A percentile compares a stretch with the other conserved stretches of the same genome.
phyloP scores from a whole-genome alignment of 202 grass and related monocot genomes.

The Setaria italica region DNA sequence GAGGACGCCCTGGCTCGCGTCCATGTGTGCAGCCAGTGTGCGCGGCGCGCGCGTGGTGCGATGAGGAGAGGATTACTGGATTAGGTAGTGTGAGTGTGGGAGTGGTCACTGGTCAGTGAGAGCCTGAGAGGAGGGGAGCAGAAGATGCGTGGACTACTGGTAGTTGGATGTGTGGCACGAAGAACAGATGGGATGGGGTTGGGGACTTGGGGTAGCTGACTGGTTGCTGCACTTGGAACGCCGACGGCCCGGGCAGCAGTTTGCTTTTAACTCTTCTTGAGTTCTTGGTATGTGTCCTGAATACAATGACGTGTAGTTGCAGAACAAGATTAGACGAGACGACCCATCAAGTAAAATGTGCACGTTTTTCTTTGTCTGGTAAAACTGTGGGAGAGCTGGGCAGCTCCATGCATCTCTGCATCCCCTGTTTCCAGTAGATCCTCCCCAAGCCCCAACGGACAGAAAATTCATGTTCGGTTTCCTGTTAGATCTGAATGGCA shows the following conservation, averaged over 20 bases:
- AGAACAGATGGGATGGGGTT: not conserved
- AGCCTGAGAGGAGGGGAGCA: not conserved
- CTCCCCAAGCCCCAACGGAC: not conserved
- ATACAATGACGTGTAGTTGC: not conserved
- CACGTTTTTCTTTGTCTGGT: not conserved
- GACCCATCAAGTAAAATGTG: not conserved
- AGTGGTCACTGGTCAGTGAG: not conserved
- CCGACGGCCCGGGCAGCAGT: not conserved
- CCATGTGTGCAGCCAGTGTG: slow-evolving; percentile 48
- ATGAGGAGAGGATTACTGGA: slow-evolving; percentile 13
- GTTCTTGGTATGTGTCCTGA: not conserved
- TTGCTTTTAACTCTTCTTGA: not conserved
- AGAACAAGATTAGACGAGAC: not conserved
- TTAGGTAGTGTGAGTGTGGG: not conserved
- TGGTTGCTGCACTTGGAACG: not conserved
- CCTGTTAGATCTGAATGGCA: not conserved
- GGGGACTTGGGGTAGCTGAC: too few species aligned
- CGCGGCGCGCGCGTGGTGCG: not conserved
- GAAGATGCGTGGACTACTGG: not conserved
- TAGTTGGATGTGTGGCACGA: not conserved
- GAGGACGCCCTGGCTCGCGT: slow-evolving; percentile 69
- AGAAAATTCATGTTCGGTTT: not conserved
- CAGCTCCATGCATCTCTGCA: not conserved
- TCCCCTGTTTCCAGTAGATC: not conserved
- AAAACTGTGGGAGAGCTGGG: not conserved